A percentile compares a stretch with the other conserved stretches of the same genome.
phyloP scores from a whole-genome alignment of 169 alveolate genomes.

The Besnoitia besnoiti region DNA sequence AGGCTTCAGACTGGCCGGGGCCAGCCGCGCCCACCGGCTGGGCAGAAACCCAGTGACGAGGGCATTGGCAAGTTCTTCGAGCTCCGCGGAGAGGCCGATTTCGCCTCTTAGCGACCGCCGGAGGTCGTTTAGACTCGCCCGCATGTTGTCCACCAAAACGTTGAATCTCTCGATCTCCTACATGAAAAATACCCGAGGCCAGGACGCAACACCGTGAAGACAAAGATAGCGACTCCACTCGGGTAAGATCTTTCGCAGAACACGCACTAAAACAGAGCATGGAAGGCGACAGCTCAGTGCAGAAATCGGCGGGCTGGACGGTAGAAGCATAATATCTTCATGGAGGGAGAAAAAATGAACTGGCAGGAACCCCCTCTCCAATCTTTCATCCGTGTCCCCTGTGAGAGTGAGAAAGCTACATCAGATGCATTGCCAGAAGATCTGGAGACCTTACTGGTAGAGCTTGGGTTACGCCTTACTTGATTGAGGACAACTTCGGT shows the following conservation, averaged over 20 bases:
- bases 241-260: too few relatives aligned
- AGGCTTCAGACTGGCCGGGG: slow-evolving; percentile 93
- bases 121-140: slow-evolving; percentile 77
- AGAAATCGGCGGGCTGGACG: too few relatives aligned
- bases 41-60: slow-evolving; percentile 89
- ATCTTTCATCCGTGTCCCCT: not conserved
- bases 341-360: too few relatives aligned
- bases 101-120: slow-evolving; percentile 92
- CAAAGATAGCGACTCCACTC: too few relatives aligned
- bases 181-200: too few relatives aligned
- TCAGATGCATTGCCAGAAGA: not conserved
- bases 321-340: too few relatives aligned
- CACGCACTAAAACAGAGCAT: too few relatives aligned
- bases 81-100: slow-evolving; percentile 92
- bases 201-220: too few relatives aligned
- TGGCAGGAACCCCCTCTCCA: not conserved
- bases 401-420: not conserved
- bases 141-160: slow-evolving; percentile 82
- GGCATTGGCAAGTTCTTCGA: slow-evolving; percentile 86
- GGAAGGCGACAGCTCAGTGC: too few relatives aligned
- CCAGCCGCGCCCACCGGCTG: slow-evolving; percentile 83
- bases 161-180: slow-evolving; percentile 90
- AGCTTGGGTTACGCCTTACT: slow-evolving; percentile 59
- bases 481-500: slow-evolving; percentile 91
- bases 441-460: not conserved